Conservation (phyloP, 2,329 filamentous ascomycete genomes). For the Colletotrichum tabaci region DNA sequence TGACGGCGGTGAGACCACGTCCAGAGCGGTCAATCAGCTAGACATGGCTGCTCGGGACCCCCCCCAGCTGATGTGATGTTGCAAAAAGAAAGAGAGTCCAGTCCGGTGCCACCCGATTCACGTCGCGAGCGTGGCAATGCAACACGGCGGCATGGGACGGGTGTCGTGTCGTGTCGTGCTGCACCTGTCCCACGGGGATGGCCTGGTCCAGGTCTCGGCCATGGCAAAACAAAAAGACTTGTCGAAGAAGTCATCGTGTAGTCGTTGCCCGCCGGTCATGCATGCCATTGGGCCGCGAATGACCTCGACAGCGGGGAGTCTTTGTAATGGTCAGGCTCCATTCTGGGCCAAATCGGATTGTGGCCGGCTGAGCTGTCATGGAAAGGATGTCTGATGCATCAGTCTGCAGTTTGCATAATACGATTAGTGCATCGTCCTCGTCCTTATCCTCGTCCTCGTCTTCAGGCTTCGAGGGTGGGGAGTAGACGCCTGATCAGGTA, state of each 20-base stretch:
- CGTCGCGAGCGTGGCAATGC: constrained; percentile 24
- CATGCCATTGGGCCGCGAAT: constrained; percentile 9
- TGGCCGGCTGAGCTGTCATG: constrained; percentile 12
- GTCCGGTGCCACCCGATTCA: background rate
- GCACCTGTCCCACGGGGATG: constrained; percentile 17
- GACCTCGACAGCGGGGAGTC: background rate
- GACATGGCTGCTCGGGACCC: too few relatives aligned
- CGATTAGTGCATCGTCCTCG: background rate
- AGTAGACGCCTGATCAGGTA: background rate
- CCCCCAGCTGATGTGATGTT: background rate
- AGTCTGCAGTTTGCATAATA: constrained; percentile 22
- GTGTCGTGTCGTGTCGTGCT: constrained; percentile 10
- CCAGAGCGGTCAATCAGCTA: constrained; percentile 16
- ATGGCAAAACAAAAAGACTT: constrained; percentile 15
- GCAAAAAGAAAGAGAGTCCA: background rate
- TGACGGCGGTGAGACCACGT: constrained; percentile 27
- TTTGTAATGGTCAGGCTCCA: background rate
- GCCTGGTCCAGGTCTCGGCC: constrained; percentile 8
- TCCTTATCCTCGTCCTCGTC: too few relatives aligned
- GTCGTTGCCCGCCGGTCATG: constrained; percentile 9
- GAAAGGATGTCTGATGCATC: constrained; percentile 11
- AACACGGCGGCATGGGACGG: background rate
- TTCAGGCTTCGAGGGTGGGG: background rate
- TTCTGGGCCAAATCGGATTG: constrained; percentile 12
- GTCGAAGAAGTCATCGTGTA: constrained; percentile 8